Conservation (phyloP, 2,329 filamentous ascomycete species). For the Endocalyx cinctus region DNA sequence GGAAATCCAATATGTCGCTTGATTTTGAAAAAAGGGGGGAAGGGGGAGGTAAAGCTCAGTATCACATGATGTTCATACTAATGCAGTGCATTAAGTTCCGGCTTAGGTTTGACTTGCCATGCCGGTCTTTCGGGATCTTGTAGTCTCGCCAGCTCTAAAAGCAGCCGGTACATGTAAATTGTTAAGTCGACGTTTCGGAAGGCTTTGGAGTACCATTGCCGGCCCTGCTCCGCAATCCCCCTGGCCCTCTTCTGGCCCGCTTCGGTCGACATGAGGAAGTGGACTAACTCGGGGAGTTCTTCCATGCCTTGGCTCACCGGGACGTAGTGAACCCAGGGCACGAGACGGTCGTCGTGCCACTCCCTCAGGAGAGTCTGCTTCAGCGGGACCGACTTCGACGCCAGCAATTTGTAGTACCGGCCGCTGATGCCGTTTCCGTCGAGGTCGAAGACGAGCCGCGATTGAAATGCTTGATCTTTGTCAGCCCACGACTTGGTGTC, state of each 20-base stretch:
- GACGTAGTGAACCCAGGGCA: constrained; percentile 54
- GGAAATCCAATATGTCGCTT: too few species aligned
- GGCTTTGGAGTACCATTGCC: constrained; percentile 49
- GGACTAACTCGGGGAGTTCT: constrained; percentile 48
- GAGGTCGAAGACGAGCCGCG: constrained; percentile 43
- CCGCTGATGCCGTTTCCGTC: constrained; percentile 55
- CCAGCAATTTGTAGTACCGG: constrained; percentile 46
- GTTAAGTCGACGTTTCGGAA: constrained; percentile 55
- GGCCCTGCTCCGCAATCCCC: constrained; percentile 49
- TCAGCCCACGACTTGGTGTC: constrained; percentile 25
- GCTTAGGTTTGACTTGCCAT: too few species aligned
- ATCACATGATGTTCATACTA: background rate
- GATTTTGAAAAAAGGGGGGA: too few species aligned
- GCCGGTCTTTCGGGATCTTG: constrained; percentile 27
- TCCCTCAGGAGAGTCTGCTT: constrained; percentile 51
- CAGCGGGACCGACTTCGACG: constrained; percentile 40
- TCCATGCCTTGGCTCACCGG: constrained; percentile 45
- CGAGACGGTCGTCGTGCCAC: constrained; percentile 54
- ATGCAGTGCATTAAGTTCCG: background rate
- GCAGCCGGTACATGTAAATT: constrained; percentile 55
- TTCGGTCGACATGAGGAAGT: constrained; percentile 38
- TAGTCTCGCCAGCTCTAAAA: constrained; percentile 51
- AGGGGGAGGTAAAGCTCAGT: too few species aligned
- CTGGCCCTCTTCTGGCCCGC: constrained; percentile 43
- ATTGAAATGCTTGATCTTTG: constrained; percentile 31